Evolutionary conservation across 2,329 filamentous ascomycete genomes (phyloP).

Genomic region (Lizonia empirigonia): DNA sequence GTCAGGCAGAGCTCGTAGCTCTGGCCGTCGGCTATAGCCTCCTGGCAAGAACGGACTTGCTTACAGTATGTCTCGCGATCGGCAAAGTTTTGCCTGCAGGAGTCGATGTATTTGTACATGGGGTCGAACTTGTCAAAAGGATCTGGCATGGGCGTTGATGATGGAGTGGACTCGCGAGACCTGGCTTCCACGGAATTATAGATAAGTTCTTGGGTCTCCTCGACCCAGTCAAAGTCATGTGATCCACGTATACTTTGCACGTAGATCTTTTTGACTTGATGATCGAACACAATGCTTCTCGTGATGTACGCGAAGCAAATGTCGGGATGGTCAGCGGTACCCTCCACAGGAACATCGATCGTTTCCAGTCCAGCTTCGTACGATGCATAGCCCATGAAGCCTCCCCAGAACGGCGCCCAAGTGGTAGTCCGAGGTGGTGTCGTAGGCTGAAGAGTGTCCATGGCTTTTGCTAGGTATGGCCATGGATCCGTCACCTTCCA

Average conservation of each 20-base stretch:
- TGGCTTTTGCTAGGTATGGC: conserved; percentile 48
- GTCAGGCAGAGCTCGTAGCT: conserved; percentile 89
- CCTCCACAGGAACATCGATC: conserved; percentile 56
- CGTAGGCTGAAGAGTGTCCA: conserved; percentile 43
- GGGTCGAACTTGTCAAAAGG: conserved; percentile 41
- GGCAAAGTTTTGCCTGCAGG: conserved; percentile 24
- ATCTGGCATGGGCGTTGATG: conserved; percentile 30
- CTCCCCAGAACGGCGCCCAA: conserved; percentile 73
- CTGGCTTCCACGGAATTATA: conserved; percentile 38
- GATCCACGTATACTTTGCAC: conserved; percentile 68
- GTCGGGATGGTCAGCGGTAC: conserved; percentile 61
- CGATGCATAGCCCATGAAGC: conserved; percentile 81
- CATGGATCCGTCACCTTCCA: conserved; percentile 45
- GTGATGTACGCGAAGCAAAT: conserved; percentile 78
- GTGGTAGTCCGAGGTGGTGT: conserved; percentile 33
- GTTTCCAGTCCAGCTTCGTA: conserved; percentile 79
- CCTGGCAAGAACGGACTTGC: conserved; percentile 72
- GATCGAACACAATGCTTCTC: conserved; percentile 78
- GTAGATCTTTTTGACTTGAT: conserved; percentile 64
- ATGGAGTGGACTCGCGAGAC: conserved; percentile 39
- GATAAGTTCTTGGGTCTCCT: conserved; percentile 37
- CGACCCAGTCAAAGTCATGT: conserved; percentile 56
- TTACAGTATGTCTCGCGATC: conserved; percentile 60
- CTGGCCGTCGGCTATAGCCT: conserved; percentile 74
- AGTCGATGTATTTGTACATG: conserved; percentile 36